phyloP scores from a whole-genome alignment of 768 basidiomycete genomes.

The Pleurotus cornucopiae region DNA sequence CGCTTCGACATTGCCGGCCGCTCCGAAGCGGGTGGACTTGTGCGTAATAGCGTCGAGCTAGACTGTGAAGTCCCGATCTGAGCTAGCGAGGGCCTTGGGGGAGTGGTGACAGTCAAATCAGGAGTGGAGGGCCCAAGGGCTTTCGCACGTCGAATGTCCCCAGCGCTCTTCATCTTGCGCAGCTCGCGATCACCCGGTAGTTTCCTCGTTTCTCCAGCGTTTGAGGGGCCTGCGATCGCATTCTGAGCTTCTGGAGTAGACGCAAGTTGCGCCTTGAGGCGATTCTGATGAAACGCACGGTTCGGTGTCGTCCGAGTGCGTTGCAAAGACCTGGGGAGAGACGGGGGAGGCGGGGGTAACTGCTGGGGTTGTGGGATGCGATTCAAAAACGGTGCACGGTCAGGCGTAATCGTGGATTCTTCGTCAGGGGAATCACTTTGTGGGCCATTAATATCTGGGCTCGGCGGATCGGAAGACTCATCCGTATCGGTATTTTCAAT shows the following conservation, averaged over 20 bases:
- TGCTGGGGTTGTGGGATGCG: constrained; percentile 22
- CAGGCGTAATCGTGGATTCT: constrained; percentile 70
- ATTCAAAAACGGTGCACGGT: constrained; percentile 49
- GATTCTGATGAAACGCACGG: constrained; percentile 45
- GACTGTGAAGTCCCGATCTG: constrained; percentile 62
- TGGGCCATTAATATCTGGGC: constrained; percentile 29
- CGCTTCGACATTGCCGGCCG: constrained; percentile 41
- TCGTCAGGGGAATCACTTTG: constrained; percentile 40
- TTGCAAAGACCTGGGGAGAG: constrained; percentile 41
- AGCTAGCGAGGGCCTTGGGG: constrained; percentile 32
- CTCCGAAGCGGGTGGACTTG: constrained; percentile 30
- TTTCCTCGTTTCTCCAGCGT: constrained; percentile 34
- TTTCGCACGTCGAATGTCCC: constrained; percentile 60
- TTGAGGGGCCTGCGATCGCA: constrained; percentile 13
- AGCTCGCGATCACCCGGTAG: constrained; percentile 52
- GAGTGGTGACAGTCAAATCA: constrained; percentile 16
- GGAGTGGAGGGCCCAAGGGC: constrained; percentile 14
- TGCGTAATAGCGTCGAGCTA: constrained; percentile 59
- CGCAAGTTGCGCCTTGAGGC: constrained; percentile 25
- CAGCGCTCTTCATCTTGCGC: constrained; percentile 85
- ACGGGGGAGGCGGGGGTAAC: constrained; percentile 18
- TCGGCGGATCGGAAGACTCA: constrained; percentile 50
- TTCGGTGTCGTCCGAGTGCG: constrained; percentile 78
- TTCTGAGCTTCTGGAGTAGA: constrained; percentile 19
- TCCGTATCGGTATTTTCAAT: constrained; percentile 47